Conservation (phyloP, 139 green algal species). For the Nannochloris sp. region DNA sequence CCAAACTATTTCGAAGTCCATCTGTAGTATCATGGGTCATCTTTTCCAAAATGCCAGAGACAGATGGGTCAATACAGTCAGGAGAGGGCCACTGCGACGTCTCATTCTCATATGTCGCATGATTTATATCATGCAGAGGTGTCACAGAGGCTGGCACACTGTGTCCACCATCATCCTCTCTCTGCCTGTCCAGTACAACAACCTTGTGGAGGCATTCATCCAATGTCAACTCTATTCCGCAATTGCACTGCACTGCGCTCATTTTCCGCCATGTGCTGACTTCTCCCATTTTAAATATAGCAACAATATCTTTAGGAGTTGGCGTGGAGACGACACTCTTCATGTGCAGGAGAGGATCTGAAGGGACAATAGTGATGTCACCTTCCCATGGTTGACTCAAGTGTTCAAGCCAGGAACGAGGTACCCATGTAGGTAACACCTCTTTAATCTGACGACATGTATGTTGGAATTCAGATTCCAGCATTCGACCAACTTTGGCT, state of each 20-base stretch:
- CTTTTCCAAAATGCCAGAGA: background rate
- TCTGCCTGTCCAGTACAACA: slow-evolving; percentile 23
- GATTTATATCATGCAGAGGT: background rate
- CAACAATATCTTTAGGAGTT: slow-evolving; percentile 16
- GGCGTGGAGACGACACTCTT: slow-evolving; percentile 57
- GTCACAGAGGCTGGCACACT: slow-evolving; percentile 2
- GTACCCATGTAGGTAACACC: slow-evolving; percentile 42
- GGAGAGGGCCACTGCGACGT: background rate
- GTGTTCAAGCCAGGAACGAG: slow-evolving; percentile 53
- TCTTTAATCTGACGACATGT: slow-evolving; percentile 65
- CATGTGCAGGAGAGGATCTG: slow-evolving; percentile 51
- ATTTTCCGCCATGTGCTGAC: slow-evolving; percentile 76
- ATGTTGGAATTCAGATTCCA: slow-evolving; percentile 83
- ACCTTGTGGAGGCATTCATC: slow-evolving; percentile 69
- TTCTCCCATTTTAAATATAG: slow-evolving; percentile 48
- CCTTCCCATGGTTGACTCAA: slow-evolving; percentile 87
- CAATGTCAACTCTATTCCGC: slow-evolving; percentile 78
- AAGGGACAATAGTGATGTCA: slow-evolving; percentile 84
- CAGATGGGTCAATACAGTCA: slow-evolving; percentile 8
- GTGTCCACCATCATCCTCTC: slow-evolving; percentile 1
- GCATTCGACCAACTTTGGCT: slow-evolving; percentile 44
- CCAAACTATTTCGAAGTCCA: background rate
- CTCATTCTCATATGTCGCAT: slow-evolving; percentile 14
- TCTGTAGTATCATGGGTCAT: background rate
- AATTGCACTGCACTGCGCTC: slow-evolving; percentile 81